Conservation (phyloP, 2,329 filamentous ascomycete genomes). For the Nemania bipapillata region DNA sequence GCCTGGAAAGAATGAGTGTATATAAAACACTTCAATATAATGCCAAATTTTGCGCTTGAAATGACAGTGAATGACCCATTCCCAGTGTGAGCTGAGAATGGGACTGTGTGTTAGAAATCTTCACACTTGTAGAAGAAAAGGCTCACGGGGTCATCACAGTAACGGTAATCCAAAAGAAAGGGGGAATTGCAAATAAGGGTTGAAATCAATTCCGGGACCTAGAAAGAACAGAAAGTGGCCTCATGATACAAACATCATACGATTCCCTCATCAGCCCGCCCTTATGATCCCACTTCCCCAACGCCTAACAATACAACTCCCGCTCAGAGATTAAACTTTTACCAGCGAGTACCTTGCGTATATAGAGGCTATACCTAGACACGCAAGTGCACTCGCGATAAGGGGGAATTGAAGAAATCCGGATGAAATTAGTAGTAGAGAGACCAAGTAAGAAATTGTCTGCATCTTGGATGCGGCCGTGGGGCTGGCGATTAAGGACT, state of each 20-base stretch:
- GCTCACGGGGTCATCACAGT: background rate
- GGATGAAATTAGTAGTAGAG: constrained; percentile 11
- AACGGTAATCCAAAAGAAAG: background rate
- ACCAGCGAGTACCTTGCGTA: constrained; percentile 1
- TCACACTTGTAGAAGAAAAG: background rate
- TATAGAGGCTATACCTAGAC: background rate
- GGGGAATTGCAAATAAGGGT: background rate
- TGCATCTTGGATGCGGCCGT: constrained; percentile 7
- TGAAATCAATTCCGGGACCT: constrained; percentile 13
- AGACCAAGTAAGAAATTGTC: constrained; percentile 21
- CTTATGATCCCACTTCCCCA: constrained; percentile 31
- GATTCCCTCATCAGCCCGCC: constrained; percentile 20
- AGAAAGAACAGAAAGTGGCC: constrained; percentile 21
- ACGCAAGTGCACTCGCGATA: constrained; percentile 9
- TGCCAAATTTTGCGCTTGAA: too few species aligned
- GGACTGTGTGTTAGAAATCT: background rate
- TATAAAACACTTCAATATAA: too few species aligned
- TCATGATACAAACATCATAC: constrained; percentile 32
- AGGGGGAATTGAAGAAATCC: constrained; percentile 9
- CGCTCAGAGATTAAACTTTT: constrained; percentile 14
- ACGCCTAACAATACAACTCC: constrained; percentile 37
- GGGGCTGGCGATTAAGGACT: constrained; percentile 7
- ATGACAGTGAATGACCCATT: too few species aligned
- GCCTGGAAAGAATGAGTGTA: too few species aligned
- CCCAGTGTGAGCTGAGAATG: background rate